A percentile compares a stretch with the other conserved stretches of the same genome.
phyloP scores from a whole-genome alignment of 2,329 filamentous ascomycete species.

The Arthrinium puccinioides region DNA sequence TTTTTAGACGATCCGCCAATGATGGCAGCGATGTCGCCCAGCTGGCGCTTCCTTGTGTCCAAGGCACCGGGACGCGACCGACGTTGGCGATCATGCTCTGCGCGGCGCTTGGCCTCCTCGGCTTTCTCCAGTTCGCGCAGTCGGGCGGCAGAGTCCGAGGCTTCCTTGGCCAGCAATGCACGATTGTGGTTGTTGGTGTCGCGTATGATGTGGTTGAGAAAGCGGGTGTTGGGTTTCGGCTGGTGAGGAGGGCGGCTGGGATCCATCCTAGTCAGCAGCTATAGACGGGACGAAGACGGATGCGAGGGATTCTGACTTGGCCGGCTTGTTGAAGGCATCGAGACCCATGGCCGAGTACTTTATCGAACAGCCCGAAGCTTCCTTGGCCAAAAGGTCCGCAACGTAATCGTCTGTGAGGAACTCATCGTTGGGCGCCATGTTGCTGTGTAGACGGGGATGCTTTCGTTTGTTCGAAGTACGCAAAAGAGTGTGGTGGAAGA shows the following conservation, averaged over 20 bases:
- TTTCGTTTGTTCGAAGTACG: neutral
- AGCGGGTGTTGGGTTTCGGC: constrained; percentile 86
- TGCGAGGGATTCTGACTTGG: constrained; percentile 31
- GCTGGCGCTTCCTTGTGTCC: constrained; percentile 50
- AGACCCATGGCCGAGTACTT: constrained; percentile 71
- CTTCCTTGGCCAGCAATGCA: constrained; percentile 75
- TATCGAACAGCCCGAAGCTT: constrained; percentile 66
- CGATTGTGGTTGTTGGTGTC: constrained; percentile 87
- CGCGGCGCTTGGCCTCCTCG: constrained; percentile 33
- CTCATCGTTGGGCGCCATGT: constrained; percentile 22
- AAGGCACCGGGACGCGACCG: constrained; percentile 36
- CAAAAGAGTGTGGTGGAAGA: neutral
- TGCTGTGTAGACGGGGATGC: constrained; percentile 4
- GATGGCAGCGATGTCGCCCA: constrained; percentile 55
- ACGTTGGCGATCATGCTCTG: constrained; percentile 20
- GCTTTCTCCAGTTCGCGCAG: constrained; percentile 53
- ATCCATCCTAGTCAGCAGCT: neutral
- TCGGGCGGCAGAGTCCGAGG: constrained; percentile 67
- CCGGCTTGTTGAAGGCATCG: constrained; percentile 47
- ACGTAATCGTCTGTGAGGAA: constrained; percentile 70
- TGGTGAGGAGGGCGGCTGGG: constrained; percentile 52
- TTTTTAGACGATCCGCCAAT: constrained; percentile 36
- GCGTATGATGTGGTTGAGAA: constrained; percentile 80
- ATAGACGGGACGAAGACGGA: neutral
- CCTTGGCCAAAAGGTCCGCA: constrained; percentile 68